These are phyloP conservation scores for Plasmodium inui DNA, from an alignment of 169 alveolate genomes.

Conservation along the genomic window DNA sequence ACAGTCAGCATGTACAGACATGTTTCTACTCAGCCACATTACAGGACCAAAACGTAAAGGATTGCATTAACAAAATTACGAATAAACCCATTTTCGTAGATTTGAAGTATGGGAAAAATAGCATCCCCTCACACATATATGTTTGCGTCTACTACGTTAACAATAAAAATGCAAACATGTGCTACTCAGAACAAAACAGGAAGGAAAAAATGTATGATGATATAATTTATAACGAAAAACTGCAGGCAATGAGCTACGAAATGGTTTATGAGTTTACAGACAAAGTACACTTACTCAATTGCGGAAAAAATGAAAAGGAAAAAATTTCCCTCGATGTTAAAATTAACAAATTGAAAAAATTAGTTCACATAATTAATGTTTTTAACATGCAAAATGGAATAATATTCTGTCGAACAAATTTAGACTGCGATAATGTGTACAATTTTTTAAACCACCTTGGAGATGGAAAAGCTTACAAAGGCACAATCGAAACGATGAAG, in stretches of 20 bases:
- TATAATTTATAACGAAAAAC: slow-evolving; percentile 59
- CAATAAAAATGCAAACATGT: not conserved
- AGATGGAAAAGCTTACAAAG: slow-evolving; percentile 69
- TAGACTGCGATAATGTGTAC: slow-evolving; percentile 78
- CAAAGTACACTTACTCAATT: slow-evolving; percentile 54
- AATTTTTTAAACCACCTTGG: slow-evolving; percentile 72
- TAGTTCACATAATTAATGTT: slow-evolving; percentile 66
- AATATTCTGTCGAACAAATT: slow-evolving; percentile 77
- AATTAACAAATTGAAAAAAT: slow-evolving; percentile 73
- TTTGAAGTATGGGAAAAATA: slow-evolving; percentile 76
- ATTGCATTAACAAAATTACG: slow-evolving; percentile 74
- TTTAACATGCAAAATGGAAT: slow-evolving; percentile 77
- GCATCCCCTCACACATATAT: slow-evolving; percentile 74
- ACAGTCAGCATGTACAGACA: slow-evolving; percentile 70
- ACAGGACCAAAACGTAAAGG: slow-evolving; percentile 73
- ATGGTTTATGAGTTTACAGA: slow-evolving; percentile 74
- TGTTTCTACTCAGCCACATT: slow-evolving; percentile 79
- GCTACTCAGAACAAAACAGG: not conserved
- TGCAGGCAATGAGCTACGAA: slow-evolving; percentile 28
- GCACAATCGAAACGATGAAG: slow-evolving; percentile 37
- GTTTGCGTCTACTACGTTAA: slow-evolving; percentile 74
- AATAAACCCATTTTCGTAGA: slow-evolving; percentile 76
- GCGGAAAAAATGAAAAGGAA: slow-evolving; percentile 8
- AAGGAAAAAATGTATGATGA: slow-evolving; percentile 9
- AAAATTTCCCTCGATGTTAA: slow-evolving; percentile 63